Evolutionary conservation across 2,329 filamentous ascomycete genomes (phyloP), one percentile per base, ranked within the genome.

Genomic region (Venturia effusa): DNA sequence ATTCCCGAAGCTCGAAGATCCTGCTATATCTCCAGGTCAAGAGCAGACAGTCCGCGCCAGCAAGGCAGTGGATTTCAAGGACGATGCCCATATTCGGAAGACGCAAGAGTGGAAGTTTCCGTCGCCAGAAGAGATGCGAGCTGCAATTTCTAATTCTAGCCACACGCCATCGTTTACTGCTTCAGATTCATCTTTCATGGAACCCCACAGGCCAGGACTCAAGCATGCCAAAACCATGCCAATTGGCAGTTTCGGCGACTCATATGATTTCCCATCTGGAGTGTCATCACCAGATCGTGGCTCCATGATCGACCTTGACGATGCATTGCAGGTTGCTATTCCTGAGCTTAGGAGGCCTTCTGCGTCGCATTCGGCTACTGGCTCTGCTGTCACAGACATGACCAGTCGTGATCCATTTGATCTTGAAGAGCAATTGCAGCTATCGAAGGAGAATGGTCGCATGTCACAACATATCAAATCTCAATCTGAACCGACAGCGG

Each of bases 351-450:
- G 64, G 10, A 75, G 78, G 5, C 78, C 79, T 3, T 75, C 75
- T 0, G 79, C 78, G 0, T 74, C 78, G 4, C 73, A 71, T 59
- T 71, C 73, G 2, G 67, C 71, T 8, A 69, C 68, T 45, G 71
- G 70, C 45, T 71, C 71, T 15, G 69, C 68, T 19, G 69, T 69
- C 59, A 76, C 73, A 22, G 76, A 78, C 61, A 71, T 73, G 24
- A 74, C 75, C 45, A 77, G 73, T 62, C 77, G 77, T 4, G 77
- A 80, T 64, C 79, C 79, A 0, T 81, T 81, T 67, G 79, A 80
- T 67, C 74, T 81, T 7, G 79, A 80, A 67, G 77, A 80, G 27
- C 74, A 76, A 63, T 70, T 76, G 10, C 70, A 74, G 39, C 69
- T 75, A 13, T 73, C 73, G 0, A 67, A 74, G 39, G 73, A 71